Evolutionary conservation across 2,329 filamentous ascomycete genomes (phyloP).

Genomic region (Exophiala phaeomuriformis): DNA sequence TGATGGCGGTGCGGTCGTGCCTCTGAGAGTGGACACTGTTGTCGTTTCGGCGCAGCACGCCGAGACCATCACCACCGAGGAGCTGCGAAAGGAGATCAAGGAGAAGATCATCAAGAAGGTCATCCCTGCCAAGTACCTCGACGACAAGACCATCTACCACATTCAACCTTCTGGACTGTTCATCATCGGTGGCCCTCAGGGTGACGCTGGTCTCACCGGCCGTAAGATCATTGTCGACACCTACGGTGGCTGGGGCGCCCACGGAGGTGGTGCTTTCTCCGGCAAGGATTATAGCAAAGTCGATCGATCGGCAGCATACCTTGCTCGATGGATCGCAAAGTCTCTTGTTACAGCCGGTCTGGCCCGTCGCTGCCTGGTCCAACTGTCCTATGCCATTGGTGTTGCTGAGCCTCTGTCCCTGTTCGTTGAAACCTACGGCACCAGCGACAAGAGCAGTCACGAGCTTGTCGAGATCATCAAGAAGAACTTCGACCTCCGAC

Average conservation of each 20-base stretch:
- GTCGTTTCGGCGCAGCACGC: conserved; percentile 95
- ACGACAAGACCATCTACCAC: conserved; percentile 93
- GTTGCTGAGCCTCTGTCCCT: conserved; percentile 95
- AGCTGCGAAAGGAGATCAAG: conserved; percentile 87
- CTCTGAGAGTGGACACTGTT: conserved; percentile 88
- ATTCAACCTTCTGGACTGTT: conserved; percentile 98
- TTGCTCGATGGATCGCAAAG: conserved; percentile 98
- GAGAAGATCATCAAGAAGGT: conserved; percentile 96
- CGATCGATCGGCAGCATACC: conserved; percentile 94
- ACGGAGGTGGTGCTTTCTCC: conserved; percentile 99
- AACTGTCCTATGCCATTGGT: conserved; percentile 99
- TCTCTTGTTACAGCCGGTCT: conserved; percentile 85
- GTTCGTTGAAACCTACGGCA: conserved; percentile 97
- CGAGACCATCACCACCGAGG: conserved; percentile 78
- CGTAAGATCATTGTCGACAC: conserved; percentile 99
- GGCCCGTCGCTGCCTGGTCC: conserved; percentile 85
- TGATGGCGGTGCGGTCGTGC: conserved; percentile 87
- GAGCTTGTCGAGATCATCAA: conserved; percentile 93
- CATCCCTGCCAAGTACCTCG: conserved; percentile 86
- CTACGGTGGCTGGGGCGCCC: conserved; percentile 98
- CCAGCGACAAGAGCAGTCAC: conserved; percentile 77
- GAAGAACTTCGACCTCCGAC: conserved; percentile 94
- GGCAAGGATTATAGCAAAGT: conserved; percentile 99
- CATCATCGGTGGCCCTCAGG: conserved; percentile 98
- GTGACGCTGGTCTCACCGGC: conserved; percentile 95